phyloP scores from a whole-genome alignment of 345 rosid genomes.

The Syzygium aqueum region DNA sequence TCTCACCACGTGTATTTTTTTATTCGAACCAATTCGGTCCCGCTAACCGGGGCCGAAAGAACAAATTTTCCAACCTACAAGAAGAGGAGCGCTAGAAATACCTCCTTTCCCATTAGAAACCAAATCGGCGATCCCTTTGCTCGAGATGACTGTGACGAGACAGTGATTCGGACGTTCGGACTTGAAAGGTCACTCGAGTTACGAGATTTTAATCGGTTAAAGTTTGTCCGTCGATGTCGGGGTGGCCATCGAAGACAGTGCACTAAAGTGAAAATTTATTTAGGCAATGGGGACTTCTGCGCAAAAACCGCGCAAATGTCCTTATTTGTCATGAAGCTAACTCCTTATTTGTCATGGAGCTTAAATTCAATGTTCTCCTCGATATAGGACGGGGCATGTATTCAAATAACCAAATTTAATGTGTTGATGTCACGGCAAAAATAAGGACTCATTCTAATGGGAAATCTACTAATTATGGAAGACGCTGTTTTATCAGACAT shows the following conservation, averaged over 20 bases:
- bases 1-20: background rate
- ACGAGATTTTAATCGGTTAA: background rate
- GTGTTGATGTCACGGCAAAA: background rate
- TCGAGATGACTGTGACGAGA: background rate
- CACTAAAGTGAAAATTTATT: background rate
- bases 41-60: background rate
- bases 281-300: background rate
- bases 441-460: background rate
- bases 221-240: background rate
- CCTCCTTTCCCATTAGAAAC: background rate
- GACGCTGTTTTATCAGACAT: background rate
- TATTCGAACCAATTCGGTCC: background rate
- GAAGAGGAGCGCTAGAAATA: background rate
- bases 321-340: no score
- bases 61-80: background rate
- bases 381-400: background rate
- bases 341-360: background rate
- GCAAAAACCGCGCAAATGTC: background rate
- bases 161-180: accelerated
- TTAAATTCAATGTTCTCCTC: background rate
- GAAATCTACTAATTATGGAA: background rate
- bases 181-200: background rate
- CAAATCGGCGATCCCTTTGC: background rate
- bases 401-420: no score
- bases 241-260: background rate